These are phyloP conservation scores for Kazachstania sp. DNA, from an alignment of 1,139 yeast genomes.

Conservation along the genomic window DNA sequence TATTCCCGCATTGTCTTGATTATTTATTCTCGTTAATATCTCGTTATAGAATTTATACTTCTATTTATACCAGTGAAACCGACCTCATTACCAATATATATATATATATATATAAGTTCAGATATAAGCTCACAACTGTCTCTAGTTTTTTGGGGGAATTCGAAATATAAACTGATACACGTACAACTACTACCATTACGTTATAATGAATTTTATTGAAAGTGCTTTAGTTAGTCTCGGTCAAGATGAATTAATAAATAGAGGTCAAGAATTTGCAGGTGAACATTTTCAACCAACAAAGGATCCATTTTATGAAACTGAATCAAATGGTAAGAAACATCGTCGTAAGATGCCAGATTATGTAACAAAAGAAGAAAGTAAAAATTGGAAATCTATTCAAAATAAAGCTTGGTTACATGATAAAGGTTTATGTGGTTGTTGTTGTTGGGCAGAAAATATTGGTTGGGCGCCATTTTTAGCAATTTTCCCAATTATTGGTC, in stretches of 20 bases:
- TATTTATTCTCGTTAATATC: too few relatives aligned
- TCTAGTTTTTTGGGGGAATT: too few relatives aligned
- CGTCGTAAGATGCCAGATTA: conserved; percentile 39
- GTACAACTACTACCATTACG: too few relatives aligned
- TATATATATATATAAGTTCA: too few relatives aligned
- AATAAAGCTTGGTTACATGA: conserved; percentile 81
- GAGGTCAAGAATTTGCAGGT: conserved; percentile 24
- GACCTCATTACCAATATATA: too few relatives aligned
- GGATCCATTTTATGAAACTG: conserved; percentile 57
- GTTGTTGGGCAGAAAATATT: conserved; percentile 63
- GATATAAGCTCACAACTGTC: too few relatives aligned
- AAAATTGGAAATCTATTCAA: conserved; percentile 65
- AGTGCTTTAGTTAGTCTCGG: conserved; percentile 13
- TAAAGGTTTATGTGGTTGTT: conserved; percentile 65
- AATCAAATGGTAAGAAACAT: conserved; percentile 36
- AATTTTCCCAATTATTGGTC: conserved; percentile 72
- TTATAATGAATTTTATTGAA: conserved; percentile 9
- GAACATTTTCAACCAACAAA: conserved; percentile 28
- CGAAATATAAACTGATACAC: too few relatives aligned
- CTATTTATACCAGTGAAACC: too few relatives aligned
- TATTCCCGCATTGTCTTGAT: too few relatives aligned
- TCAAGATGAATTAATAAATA: conserved; percentile 18
- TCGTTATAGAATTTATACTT: too few relatives aligned
- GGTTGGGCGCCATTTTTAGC: conserved; percentile 69
- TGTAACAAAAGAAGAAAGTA: conserved; percentile 53